Percentiles rank a stretch among this genome's conserved stretches.
These are phyloP conservation scores for Viola pubescens DNA, from an alignment of 441 rosid species.

Conservation along the genomic window DNA sequence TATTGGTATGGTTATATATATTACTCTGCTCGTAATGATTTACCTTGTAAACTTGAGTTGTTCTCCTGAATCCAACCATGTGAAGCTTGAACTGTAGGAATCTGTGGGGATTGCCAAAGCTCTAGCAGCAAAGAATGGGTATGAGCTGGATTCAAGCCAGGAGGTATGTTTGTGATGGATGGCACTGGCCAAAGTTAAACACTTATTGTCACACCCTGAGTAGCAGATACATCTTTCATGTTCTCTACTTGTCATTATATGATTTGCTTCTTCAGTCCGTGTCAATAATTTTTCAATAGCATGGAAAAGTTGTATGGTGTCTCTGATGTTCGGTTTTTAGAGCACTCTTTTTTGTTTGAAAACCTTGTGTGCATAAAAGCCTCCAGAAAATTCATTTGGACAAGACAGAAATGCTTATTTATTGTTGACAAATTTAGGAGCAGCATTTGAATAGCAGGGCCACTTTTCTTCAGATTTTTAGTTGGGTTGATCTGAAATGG, in stretches of 20 bases:
- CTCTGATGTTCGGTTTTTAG: no score
- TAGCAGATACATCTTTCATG: no score
- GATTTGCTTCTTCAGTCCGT: no score
- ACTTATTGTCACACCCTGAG: no score
- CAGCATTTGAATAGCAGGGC: no score
- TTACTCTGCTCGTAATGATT: constrained; percentile 13
- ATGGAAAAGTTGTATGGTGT: no score
- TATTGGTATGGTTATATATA: constrained; percentile 60
- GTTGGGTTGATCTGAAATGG: background rate
- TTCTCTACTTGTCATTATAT: no score
- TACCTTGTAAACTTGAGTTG: constrained; percentile 13
- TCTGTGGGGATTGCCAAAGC: constrained; percentile 98
- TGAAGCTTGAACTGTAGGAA: constrained; percentile 45
- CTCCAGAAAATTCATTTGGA: no score
- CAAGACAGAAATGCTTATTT: no score
- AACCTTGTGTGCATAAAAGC: background rate
- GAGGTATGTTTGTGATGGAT: constrained; percentile 47
- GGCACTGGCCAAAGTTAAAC: background rate
- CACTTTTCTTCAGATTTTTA: background rate
- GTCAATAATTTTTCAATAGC: no score
- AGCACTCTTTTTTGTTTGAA: background rate
- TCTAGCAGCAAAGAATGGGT: constrained; percentile 87
- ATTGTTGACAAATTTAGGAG: no score
- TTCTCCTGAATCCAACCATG: constrained; percentile 9
- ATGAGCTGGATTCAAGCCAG: constrained; percentile 84